Percentiles rank a stretch among this genome's conserved stretches.
Conservation (phyloP, 768 basidiomycete genomes). For the Thelephora aurantiotincta region DNA sequence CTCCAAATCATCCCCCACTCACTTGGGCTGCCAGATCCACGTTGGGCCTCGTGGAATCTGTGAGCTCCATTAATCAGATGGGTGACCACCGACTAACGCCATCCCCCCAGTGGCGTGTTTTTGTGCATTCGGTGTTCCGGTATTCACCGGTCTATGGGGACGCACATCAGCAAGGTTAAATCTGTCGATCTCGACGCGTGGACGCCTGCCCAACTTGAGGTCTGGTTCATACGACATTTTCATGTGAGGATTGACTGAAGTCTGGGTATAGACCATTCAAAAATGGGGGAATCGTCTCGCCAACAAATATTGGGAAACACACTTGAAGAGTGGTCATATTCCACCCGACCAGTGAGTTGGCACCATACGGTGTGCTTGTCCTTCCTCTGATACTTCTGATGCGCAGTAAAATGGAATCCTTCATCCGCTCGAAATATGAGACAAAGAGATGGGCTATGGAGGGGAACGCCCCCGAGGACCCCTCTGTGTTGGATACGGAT, state of each 20-base stretch:
- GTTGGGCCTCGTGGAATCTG: slow-evolving; percentile 99
- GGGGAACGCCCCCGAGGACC: slow-evolving; percentile 74
- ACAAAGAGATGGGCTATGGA: slow-evolving; percentile 85
- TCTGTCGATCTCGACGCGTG: slow-evolving; percentile 95
- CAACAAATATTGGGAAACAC: slow-evolving; percentile 95
- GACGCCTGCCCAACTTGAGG: slow-evolving; percentile 97
- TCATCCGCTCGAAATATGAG: slow-evolving; percentile 95
- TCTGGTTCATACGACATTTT: slow-evolving; percentile 15
- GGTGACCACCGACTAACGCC: not conserved
- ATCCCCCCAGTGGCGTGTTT: slow-evolving; percentile 60
- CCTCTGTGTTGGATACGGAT: slow-evolving; percentile 53
- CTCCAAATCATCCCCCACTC: slow-evolving; percentile 1
- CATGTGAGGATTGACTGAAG: not conserved
- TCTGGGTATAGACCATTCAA: slow-evolving; percentile 48
- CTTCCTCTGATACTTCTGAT: not conserved
- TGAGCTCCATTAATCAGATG: slow-evolving; percentile 20
- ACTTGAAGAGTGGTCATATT: slow-evolving; percentile 79
- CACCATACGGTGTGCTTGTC: not conserved
- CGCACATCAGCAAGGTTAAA: slow-evolving; percentile 94
- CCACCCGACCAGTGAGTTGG: slow-evolving; percentile 88
- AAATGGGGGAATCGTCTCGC: slow-evolving; percentile 92
- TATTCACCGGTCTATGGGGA: slow-evolving; percentile 95
- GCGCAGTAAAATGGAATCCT: slow-evolving; percentile 93
- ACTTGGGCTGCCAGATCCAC: slow-evolving; percentile 48
- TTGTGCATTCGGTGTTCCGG: slow-evolving; percentile 96